Conservation (phyloP, 345 rosid species). For the Gossypium arboreum region DNA sequence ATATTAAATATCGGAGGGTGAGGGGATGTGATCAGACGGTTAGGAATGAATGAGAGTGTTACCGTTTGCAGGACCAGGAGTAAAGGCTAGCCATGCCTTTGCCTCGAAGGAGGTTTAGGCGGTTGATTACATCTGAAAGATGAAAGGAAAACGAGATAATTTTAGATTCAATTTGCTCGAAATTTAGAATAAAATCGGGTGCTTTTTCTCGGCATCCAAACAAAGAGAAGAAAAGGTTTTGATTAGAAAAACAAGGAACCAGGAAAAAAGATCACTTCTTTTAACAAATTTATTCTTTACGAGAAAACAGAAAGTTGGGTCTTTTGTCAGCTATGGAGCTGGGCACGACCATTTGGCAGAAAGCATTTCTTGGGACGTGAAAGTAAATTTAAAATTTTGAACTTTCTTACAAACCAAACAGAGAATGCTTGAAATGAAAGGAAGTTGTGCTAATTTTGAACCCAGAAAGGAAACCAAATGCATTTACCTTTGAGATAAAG, state of each 20-base stretch:
- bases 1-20: not conserved
- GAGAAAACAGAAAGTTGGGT: constrained; percentile 3
- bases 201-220: constrained; percentile 13
- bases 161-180: no score
- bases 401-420: constrained; percentile 8
- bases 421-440: not conserved
- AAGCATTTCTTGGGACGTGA: constrained; percentile 9
- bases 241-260: not conserved
- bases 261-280: not conserved
- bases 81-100: constrained; percentile 81
- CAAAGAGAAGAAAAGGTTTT: not conserved
- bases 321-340: constrained; percentile 9
- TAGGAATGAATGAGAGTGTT: not conserved
- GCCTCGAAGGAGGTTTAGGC: constrained; percentile 79
- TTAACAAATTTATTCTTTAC: not conserved
- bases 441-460: not conserved
- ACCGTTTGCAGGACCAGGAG: constrained; percentile 97
- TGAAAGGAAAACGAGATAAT: not conserved
- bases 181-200: not conserved
- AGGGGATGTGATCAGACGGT: constrained; percentile 16
- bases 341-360: constrained; percentile 12
- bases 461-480: not conserved
- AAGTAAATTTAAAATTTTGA: not conserved
- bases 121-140: constrained; percentile 69
- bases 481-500: constrained; percentile 73